Percentiles rank a stretch among this genome's conserved stretches.
Conservation (phyloP, 768 basidiomycete genomes). For the Pisolithus microcarpus region DNA sequence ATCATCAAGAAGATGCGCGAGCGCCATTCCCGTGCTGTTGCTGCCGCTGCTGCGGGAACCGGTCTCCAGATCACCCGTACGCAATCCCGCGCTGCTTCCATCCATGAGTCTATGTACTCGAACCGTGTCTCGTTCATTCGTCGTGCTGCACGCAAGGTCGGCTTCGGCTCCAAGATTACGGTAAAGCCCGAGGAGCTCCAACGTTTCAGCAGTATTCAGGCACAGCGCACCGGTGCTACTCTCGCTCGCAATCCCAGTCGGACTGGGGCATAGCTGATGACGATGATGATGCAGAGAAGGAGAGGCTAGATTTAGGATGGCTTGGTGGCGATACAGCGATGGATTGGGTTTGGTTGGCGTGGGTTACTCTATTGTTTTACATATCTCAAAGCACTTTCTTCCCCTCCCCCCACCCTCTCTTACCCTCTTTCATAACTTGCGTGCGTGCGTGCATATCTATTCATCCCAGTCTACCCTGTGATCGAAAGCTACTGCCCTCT, state of each 20-base stretch:
- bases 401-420: not conserved
- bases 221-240: slow-evolving; percentile 66
- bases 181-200: slow-evolving; percentile 83
- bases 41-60: slow-evolving; percentile 33
- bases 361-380: not conserved
- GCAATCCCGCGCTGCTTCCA: slow-evolving; percentile 80
- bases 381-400: not conserved
- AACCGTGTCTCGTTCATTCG: slow-evolving; percentile 93
- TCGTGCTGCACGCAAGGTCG: slow-evolving; percentile 81
- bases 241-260: slow-evolving; percentile 73
- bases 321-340: not conserved
- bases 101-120: slow-evolving; percentile 89
- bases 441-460: not conserved
- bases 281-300: not conserved
- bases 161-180: slow-evolving; percentile 72
- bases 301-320: not conserved
- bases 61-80: slow-evolving; percentile 76
- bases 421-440: not conserved
- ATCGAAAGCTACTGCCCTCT: slow-evolving; percentile 9
- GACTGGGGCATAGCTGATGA: slow-evolving; percentile 38
- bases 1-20: slow-evolving; percentile 79
- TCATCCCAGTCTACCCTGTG: slow-evolving; percentile 14
- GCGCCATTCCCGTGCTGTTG: slow-evolving; percentile 40
- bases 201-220: slow-evolving; percentile 83
- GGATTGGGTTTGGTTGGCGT: slow-evolving; percentile 12